A percentile compares a stretch with the other conserved stretches of the same genome.
Conservation (phyloP, 352 stramenopile species). For the Phytophthora palmivora region DNA sequence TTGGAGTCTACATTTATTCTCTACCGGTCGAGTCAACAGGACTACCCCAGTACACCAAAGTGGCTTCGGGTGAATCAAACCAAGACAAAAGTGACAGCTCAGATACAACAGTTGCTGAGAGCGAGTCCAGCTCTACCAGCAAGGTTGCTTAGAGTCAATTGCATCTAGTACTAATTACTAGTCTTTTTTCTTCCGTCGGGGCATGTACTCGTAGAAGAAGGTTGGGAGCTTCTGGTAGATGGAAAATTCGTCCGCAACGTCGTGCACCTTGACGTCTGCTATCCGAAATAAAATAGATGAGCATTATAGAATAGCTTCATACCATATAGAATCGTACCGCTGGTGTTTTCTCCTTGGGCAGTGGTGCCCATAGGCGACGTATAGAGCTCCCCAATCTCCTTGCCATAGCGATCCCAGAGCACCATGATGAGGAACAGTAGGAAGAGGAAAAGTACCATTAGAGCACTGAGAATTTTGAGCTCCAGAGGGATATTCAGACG, state of each 20-base stretch:
- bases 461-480: slow-evolving; percentile 70
- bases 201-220: slow-evolving; percentile 91
- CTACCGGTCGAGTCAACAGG: slow-evolving; percentile 48
- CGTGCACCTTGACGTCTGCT: slow-evolving; percentile 66
- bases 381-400: slow-evolving; percentile 86
- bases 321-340: slow-evolving; percentile 27
- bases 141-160: slow-evolving; percentile 29
- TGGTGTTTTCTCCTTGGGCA: slow-evolving; percentile 28
- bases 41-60: slow-evolving; percentile 39
- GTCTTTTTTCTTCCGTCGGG: slow-evolving; percentile 65
- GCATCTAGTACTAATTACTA: slow-evolving; percentile 9
- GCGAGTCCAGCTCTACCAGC: slow-evolving; percentile 9
- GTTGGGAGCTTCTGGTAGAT: slow-evolving; percentile 88
- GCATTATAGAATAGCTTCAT: neutral
- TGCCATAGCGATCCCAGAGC: slow-evolving; percentile 87
- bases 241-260: slow-evolving; percentile 81
- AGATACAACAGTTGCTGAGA: slow-evolving; percentile 2
- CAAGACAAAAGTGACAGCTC: slow-evolving; percentile 17
- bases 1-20: slow-evolving; percentile 86
- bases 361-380: slow-evolving; percentile 44
- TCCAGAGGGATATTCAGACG: slow-evolving; percentile 57
- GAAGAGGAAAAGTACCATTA: slow-evolving; percentile 79
- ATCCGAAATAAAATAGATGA: slow-evolving; percentile 5
- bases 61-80: slow-evolving; percentile 13
- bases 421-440: slow-evolving; percentile 83